These are phyloP conservation scores for Leptographium galeiforme DNA, from an alignment of 2,329 filamentous ascomycete species.

Conservation along the genomic window DNA sequence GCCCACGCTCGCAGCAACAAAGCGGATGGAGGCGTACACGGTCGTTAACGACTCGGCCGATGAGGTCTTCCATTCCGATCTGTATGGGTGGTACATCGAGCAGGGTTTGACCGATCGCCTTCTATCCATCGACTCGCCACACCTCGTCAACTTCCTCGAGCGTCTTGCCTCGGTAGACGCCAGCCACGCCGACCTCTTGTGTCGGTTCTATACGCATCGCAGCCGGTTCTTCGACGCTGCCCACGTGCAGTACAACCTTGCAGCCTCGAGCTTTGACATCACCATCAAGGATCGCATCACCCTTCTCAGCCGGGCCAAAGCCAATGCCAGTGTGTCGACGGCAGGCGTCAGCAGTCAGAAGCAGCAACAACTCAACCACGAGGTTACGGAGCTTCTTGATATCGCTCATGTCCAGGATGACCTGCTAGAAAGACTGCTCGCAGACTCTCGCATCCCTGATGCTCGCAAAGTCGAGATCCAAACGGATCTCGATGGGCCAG, in stretches of 20 bases:
- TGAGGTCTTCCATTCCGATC: constrained; percentile 84
- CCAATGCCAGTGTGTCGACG: constrained; percentile 77
- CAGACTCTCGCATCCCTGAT: constrained; percentile 54
- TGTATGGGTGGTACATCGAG: constrained; percentile 96
- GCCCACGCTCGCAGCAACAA: constrained; percentile 60
- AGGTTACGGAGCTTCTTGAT: constrained; percentile 76
- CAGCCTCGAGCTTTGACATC: constrained; percentile 68
- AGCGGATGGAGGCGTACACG: constrained; percentile 76
- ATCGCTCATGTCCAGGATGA: constrained; percentile 94
- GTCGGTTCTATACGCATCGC: constrained; percentile 80
- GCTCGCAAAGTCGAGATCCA: constrained; percentile 53
- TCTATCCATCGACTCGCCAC: constrained; percentile 69
- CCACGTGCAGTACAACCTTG: constrained; percentile 70
- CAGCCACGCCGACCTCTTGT: constrained; percentile 77
- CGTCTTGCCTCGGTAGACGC: constrained; percentile 60
- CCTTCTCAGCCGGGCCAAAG: constrained; percentile 80
- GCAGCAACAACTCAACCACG: constrained; percentile 73
- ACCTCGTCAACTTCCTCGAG: constrained; percentile 75
- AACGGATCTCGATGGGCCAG: constrained; percentile 58
- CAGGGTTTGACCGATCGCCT: constrained; percentile 78
- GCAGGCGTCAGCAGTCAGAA: constrained; percentile 64
- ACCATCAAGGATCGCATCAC: constrained; percentile 76
- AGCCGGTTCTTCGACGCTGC: constrained; percentile 78
- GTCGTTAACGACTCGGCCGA: constrained; percentile 82
- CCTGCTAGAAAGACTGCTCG: constrained; percentile 61